Evolutionary conservation across 805 yeast genomes (phyloP).

Genomic region (Lipomyces spencermartinsiae): DNA sequence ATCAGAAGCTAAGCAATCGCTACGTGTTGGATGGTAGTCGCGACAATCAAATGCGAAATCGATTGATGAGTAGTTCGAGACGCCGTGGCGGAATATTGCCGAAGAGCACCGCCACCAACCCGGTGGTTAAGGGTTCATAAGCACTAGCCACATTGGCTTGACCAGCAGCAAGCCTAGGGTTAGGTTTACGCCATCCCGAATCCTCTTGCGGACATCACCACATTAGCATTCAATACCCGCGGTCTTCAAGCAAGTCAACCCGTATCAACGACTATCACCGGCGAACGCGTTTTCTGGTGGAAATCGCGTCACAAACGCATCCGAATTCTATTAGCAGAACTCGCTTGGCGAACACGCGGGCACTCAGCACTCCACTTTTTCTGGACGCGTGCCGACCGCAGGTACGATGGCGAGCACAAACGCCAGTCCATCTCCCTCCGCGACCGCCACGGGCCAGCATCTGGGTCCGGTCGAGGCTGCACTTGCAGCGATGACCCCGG

Average conservation of each 20-base stretch:
- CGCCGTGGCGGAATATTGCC: too few species aligned
- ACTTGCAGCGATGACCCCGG: slow-evolving; percentile 30
- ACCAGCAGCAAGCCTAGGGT: too few species aligned
- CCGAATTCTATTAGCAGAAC: background rate
- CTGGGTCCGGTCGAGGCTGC: slow-evolving; percentile 33
- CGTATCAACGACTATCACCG: background rate
- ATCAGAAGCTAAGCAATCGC: slow-evolving; percentile 7
- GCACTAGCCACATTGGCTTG: too few species aligned
- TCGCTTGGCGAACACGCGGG: background rate
- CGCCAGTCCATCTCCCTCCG: background rate
- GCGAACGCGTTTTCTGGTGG: background rate
- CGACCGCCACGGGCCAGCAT: slow-evolving; percentile 27
- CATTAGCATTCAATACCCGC: background rate
- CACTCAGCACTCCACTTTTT: background rate
- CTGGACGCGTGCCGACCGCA: slow-evolving; percentile 4
- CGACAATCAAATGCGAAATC: background rate
- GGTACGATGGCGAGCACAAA: slow-evolving; percentile 5
- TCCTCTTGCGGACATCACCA: background rate
- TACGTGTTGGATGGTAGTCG: background rate
- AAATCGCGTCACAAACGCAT: background rate
- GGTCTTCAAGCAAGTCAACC: background rate
- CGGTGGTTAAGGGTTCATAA: too few species aligned
- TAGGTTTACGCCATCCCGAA: background rate
- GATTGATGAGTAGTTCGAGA: background rate
- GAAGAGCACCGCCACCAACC: too few species aligned